phyloP scores from a whole-genome alignment of 225 moss, liverwort and hornwort genomes.

The Lunularia cruciata region DNA sequence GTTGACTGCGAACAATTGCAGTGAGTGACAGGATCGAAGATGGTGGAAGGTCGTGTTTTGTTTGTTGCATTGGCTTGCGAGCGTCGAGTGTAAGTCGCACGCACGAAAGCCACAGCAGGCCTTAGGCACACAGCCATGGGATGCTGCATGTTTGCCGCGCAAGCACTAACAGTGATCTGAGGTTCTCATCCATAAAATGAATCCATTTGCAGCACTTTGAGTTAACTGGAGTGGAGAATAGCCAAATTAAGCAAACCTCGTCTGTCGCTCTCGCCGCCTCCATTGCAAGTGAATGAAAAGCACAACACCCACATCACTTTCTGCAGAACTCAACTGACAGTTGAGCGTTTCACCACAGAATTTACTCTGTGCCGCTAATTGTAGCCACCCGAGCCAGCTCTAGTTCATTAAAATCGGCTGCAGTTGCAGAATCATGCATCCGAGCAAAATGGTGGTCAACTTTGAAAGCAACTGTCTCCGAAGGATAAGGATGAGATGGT shows the following conservation, averaged over 20 bases:
- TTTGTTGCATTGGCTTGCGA: too few species aligned
- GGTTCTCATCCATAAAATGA: not conserved
- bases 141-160: constrained; percentile 1
- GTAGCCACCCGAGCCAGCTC: not conserved
- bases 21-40: too few species aligned
- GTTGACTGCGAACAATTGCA: too few species aligned
- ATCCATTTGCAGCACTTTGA: not conserved
- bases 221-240: not conserved
- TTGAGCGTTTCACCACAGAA: not conserved
- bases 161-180: not conserved
- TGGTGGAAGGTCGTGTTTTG: too few species aligned
- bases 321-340: not conserved
- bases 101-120: too few species aligned
- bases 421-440: too few species aligned
- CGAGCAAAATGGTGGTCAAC: too few species aligned
- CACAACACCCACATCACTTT: not conserved
- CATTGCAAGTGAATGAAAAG: not conserved
- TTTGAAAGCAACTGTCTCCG: not conserved
- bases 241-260: not conserved
- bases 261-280: too few species aligned
- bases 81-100: too few species aligned
- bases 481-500: constrained; percentile 2
- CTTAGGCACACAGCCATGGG: not conserved
- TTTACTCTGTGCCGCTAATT: not conserved
- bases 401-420: too few species aligned